phyloP scores from a whole-genome alignment of 192 early-diverging fungal species.

The Obelidium mucronatum region DNA sequence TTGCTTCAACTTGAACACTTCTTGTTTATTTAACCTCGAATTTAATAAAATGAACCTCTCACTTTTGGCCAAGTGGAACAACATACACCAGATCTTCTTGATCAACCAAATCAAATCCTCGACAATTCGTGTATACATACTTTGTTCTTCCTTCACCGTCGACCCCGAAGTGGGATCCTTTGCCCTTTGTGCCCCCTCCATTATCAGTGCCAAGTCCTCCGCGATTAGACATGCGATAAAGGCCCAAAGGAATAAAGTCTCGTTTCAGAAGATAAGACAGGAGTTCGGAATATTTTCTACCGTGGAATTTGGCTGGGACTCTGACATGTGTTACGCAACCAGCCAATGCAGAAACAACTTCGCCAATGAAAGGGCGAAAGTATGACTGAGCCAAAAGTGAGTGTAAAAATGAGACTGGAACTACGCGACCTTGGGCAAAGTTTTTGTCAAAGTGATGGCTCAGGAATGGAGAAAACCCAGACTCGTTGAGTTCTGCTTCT shows the following conservation, averaged over 20 bases:
- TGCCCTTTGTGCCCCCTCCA: background rate
- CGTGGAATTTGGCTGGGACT: constrained; percentile 31
- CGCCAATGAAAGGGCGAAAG: constrained; percentile 57
- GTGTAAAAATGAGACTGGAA: constrained; percentile 55
- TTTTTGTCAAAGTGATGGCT: constrained; percentile 58
- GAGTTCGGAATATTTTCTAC: constrained; percentile 44
- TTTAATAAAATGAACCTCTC: background rate
- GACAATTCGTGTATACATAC: constrained; percentile 62
- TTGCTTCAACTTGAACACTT: no score
- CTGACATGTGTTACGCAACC: constrained; percentile 30
- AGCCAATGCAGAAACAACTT: constrained; percentile 47
- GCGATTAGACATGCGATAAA: constrained; percentile 35
- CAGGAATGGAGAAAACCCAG: constrained; percentile 52
- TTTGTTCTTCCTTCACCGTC: constrained; percentile 28
- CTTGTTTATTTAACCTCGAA: no score
- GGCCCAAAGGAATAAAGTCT: constrained; percentile 53
- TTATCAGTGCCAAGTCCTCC: background rate
- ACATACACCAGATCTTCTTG: constrained; percentile 53
- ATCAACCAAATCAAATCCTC: constrained; percentile 49
- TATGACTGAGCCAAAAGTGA: constrained; percentile 59
- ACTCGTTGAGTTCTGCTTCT: constrained; percentile 54
- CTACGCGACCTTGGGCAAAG: constrained; percentile 59
- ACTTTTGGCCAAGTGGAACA: background rate
- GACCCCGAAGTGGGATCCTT: background rate
- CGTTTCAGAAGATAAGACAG: constrained; percentile 35